phyloP scores from a whole-genome alignment of 129 eudicot genomes.

The Erigeron canadensis region DNA sequence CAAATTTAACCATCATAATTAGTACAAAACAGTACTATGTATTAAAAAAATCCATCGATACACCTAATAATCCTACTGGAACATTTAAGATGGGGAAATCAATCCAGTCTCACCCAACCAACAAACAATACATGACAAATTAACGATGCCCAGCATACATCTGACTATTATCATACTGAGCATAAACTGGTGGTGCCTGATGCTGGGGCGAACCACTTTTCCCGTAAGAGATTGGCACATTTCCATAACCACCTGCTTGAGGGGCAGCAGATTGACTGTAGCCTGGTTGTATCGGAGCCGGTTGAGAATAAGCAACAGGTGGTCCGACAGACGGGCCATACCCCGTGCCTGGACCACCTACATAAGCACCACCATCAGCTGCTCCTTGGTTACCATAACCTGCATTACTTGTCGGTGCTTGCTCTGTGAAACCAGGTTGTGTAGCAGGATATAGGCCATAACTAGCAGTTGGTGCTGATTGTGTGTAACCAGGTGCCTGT shows the following conservation, averaged over 20 bases:
- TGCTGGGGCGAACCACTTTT: slow-evolving; percentile 15
- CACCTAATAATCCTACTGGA: background rate
- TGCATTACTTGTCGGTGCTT: slow-evolving; percentile 45
- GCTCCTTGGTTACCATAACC: slow-evolving; percentile 72
- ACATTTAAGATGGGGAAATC: background rate
- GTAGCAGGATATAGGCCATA: slow-evolving; percentile 66
- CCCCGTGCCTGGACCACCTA: slow-evolving; percentile 33
- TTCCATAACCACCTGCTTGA: slow-evolving; percentile 52
- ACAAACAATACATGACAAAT: slow-evolving; percentile 1
- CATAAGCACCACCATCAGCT: slow-evolving; percentile 50
- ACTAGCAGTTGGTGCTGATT: slow-evolving; percentile 45
- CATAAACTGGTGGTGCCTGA: slow-evolving; percentile 61
- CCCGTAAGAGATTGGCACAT: too few relatives aligned
- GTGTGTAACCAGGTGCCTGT: slow-evolving; percentile 52
- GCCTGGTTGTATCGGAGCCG: slow-evolving; percentile 45
- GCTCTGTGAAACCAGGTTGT: slow-evolving; percentile 64
- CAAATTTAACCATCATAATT: slow-evolving; percentile 2
- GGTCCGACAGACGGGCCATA: slow-evolving; percentile 49
- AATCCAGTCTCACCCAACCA: background rate
- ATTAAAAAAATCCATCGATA: background rate
- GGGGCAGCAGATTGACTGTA: slow-evolving; percentile 58
- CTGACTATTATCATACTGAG: slow-evolving; percentile 70
- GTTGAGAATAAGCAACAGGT: slow-evolving; percentile 51
- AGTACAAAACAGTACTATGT: background rate
- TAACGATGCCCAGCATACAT: slow-evolving; percentile 70